Evolutionary conservation across 495 filamentous ascomycete genomes (phyloP), one percentile per base, ranked within the genome.

Genomic region (Podospora fimiseda): DNA sequence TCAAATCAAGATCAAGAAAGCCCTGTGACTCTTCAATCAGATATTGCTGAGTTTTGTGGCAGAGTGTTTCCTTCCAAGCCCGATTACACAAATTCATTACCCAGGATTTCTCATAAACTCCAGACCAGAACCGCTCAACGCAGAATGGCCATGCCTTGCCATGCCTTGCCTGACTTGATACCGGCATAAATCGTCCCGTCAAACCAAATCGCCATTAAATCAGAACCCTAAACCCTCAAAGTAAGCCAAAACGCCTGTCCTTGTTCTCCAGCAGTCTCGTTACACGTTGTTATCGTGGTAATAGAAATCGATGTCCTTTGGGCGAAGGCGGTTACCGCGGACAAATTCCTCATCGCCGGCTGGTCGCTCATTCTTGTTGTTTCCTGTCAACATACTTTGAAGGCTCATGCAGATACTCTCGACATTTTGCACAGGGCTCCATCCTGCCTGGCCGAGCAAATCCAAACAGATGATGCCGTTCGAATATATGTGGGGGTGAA

Each of bases 381-480:
- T 98, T 6, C 90, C 87, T 0, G 93, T 96, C 61, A 98, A 68
- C 93, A 98, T 98, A 71, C 89, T 95, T 72, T 98, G 93, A 42
- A 98, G 82, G 66, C 90, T 95, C 83, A 98, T 93, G 75, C 90
- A 95, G 41, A 98, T 83, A 60, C 87, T 94, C 74, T 98, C 91
- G 11, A 96, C 93, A 23, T 90, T 97, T 67, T 97, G 94, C 9
- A 97, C 92, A 0, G 93, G 93, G 11, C 84, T 90, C 93, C 93
- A 98, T 57, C 94, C 93, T 45, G 87, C 83, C 15, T 70, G 59
- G 51, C 90, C 88, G 15, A 98, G 85, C 0, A 98, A 84, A 59
- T 98, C 94, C 19, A 98, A 85, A 61, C 93, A 98, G 63, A 98
- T 98, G 66, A 96, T 91, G 47, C 93, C 93, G 67, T 98, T 98